Percentiles rank a stretch among this genome's conserved stretches.
Evolutionary conservation across 805 yeast species (phyloP).

Genomic region (Yarrowia deformans): DNA sequence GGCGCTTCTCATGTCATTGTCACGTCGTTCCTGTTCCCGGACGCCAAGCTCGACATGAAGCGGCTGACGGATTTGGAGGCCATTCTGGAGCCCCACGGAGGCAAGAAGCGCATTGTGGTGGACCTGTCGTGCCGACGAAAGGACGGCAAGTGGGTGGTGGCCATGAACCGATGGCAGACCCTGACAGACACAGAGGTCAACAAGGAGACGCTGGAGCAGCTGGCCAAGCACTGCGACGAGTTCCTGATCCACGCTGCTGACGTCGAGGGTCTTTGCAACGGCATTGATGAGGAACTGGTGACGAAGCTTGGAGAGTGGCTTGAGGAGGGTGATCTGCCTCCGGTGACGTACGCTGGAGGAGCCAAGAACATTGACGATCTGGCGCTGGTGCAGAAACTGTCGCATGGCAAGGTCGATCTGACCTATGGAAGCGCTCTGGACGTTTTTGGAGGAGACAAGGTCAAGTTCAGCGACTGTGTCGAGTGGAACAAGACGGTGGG

Average conservation of each 20-base stretch:
- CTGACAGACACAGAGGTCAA: slow-evolving; percentile 70
- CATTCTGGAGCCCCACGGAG: slow-evolving; percentile 55
- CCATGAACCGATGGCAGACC: slow-evolving; percentile 97
- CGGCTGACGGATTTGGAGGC: slow-evolving; percentile 61
- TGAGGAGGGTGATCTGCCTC: slow-evolving; percentile 54
- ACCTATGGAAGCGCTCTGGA: slow-evolving; percentile 94
- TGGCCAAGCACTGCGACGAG: slow-evolving; percentile 78
- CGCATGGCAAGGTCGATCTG: slow-evolving; percentile 84
- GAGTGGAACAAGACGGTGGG: slow-evolving; percentile 62
- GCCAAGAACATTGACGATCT: slow-evolving; percentile 79
- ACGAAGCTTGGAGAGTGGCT: slow-evolving; percentile 76
- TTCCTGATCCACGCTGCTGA: slow-evolving; percentile 97
- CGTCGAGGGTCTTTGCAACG: slow-evolving; percentile 94
- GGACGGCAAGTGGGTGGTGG: slow-evolving; percentile 84
- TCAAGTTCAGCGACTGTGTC: slow-evolving; percentile 76
- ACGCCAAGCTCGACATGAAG: slow-evolving; percentile 59
- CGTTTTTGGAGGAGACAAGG: slow-evolving; percentile 89
- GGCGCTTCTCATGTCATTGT: slow-evolving; percentile 90
- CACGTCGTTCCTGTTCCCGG: slow-evolving; percentile 88
- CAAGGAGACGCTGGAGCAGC: slow-evolving; percentile 58
- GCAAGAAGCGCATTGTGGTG: slow-evolving; percentile 72
- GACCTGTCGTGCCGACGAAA: slow-evolving; percentile 82
- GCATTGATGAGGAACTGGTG: slow-evolving; percentile 86
- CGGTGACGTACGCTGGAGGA: slow-evolving; percentile 96
- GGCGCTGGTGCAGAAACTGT: slow-evolving; percentile 66